Percentiles rank a stretch among this genome's conserved stretches.
phyloP scores from a whole-genome alignment of 1,139 yeast species.

The Pneumocystis murina region DNA sequence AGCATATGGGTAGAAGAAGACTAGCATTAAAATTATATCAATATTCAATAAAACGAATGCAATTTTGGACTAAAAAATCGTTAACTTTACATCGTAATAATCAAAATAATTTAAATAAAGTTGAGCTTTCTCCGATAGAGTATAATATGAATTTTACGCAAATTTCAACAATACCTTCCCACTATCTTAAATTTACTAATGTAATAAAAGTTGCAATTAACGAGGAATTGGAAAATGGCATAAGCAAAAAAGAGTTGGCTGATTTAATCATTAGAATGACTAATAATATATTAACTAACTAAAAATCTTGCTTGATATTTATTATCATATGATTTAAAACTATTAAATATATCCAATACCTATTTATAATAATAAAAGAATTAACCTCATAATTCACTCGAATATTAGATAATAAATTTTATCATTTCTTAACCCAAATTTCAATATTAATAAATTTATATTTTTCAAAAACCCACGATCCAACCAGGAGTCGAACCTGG shows the following conservation, averaged over 20 bases:
- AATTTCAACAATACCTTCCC: neutral
- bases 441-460: too few species aligned
- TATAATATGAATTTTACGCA: neutral
- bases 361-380: neutral
- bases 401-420: too few species aligned
- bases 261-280: neutral
- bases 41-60: neutral
- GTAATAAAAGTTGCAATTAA: neutral
- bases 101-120: neutral
- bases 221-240: neutral
- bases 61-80: neutral
- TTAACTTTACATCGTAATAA: neutral
- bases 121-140: neutral
- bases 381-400: too few species aligned
- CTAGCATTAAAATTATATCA: neutral
- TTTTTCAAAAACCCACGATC: neutral
- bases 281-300: neutral
- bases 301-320: neutral
- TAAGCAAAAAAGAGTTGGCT: neutral
- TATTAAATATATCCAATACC: too few species aligned
- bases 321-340: too few species aligned
- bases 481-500: conserved; percentile 1
- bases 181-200: neutral
- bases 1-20: neutral
- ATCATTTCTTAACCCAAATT: too few species aligned